A percentile compares a stretch with the other conserved stretches of the same genome.
Evolutionary conservation across 805 yeast genomes (phyloP).

Genomic region (Cyberlindnera veronae): DNA sequence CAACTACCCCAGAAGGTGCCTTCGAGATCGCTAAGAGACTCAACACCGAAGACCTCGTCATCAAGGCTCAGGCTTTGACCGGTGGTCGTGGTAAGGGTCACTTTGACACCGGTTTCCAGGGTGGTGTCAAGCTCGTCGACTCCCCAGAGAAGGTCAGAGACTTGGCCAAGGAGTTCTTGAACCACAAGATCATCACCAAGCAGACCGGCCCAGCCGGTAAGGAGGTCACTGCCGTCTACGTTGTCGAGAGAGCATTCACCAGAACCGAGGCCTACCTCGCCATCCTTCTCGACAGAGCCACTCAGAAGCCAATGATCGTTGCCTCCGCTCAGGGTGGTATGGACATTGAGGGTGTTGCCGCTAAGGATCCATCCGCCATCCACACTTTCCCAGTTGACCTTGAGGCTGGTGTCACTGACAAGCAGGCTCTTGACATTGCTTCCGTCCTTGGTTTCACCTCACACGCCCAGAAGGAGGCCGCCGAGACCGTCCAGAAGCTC

Average conservation of each 20-base stretch:
- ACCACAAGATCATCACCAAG: conserved; percentile 92
- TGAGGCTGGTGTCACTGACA: conserved; percentile 74
- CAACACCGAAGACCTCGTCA: conserved; percentile 77
- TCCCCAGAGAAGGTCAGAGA: conserved; percentile 84
- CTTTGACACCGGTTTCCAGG: conserved; percentile 91
- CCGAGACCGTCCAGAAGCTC: conserved; percentile 78
- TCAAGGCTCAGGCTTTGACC: conserved; percentile 97
- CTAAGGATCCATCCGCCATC: conserved; percentile 85
- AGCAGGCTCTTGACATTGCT: conserved; percentile 74
- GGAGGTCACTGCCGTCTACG: conserved; percentile 92
- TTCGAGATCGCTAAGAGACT: conserved; percentile 74
- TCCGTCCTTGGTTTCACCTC: conserved; percentile 75
- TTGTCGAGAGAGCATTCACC: conserved; percentile 92
- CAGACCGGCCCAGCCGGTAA: conserved; percentile 98
- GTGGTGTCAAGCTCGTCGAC: conserved; percentile 90
- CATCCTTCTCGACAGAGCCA: conserved; percentile 89
- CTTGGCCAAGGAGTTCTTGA: conserved; percentile 84
- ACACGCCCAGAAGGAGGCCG: conserved; percentile 80
- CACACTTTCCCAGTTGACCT: conserved; percentile 80
- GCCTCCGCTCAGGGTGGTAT: conserved; percentile 99
- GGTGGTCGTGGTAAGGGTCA: conserved; percentile 99
- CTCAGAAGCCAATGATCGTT: conserved; percentile 87
- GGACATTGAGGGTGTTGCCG: conserved; percentile 99
- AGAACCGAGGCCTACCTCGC: conserved; percentile 94
- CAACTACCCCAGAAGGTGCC: conserved; percentile 87